Conservation (phyloP, 345 rosid genomes). For the Streptanthus diversifolius region DNA sequence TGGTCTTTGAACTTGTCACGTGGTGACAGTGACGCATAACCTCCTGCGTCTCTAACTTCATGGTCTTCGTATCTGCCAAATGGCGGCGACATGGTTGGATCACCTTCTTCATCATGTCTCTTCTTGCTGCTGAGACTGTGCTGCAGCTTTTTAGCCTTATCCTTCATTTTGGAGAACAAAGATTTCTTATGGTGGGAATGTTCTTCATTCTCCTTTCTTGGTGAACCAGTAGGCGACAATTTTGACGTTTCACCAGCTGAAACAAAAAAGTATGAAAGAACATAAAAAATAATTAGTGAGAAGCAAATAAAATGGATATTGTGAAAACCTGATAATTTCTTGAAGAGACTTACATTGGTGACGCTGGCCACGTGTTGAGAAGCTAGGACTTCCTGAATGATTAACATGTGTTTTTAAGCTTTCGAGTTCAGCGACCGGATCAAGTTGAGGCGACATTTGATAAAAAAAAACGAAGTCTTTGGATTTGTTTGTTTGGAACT, state of each 20-base stretch:
- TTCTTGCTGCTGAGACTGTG: conserved; percentile 48
- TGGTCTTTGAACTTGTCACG: conserved; percentile 43
- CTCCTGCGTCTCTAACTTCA: conserved; percentile 35
- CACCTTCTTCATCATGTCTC: conserved; percentile 45
- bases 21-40: conserved; percentile 43
- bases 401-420: conserved; percentile 34
- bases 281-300: background rate
- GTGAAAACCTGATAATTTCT: background rate
- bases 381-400: conserved; percentile 32
- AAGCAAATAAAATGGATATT: background rate
- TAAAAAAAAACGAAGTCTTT: background rate
- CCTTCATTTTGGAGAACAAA: conserved; percentile 64
- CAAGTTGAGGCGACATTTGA: conserved; percentile 29
- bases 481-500: conserved; percentile 11
- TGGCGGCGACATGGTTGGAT: conserved; percentile 46
- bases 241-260: conserved; percentile 44
- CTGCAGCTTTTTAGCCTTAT: conserved; percentile 58
- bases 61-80: conserved; percentile 45
- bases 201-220: conserved; percentile 44
- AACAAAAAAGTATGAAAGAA: background rate
- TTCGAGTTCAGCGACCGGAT: conserved; percentile 35
- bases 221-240: conserved; percentile 35
- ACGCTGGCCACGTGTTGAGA: conserved; percentile 46
- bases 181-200: conserved; percentile 51
- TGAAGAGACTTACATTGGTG: conserved; percentile 42